Evolutionary conservation across 2,329 filamentous ascomycete species (phyloP).

Genomic region (Aspergillus glaucus): DNA sequence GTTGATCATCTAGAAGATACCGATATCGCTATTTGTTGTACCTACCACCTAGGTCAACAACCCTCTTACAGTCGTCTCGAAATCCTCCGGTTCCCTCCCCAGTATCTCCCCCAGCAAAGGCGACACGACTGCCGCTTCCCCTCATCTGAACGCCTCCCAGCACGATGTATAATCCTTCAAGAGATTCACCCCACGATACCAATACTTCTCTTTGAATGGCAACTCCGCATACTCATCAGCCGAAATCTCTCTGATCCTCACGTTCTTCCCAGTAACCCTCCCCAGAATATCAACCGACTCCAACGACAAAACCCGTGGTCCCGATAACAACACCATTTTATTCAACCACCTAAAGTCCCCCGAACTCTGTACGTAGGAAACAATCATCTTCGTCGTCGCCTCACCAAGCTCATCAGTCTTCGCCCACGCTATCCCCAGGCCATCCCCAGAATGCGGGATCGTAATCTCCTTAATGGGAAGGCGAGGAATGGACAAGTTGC

Average conservation of each 20-base stretch:
- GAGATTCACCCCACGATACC: conserved; percentile 28
- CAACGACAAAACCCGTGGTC: conserved; percentile 25
- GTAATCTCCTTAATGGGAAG: conserved; percentile 27
- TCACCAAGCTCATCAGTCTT: conserved; percentile 51
- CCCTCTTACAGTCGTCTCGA: conserved; percentile 27
- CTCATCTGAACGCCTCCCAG: conserved; percentile 40
- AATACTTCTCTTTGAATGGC: conserved; percentile 33
- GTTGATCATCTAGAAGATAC: background rate
- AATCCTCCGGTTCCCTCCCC: conserved; percentile 39
- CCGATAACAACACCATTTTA: conserved; percentile 28
- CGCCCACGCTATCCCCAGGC: conserved; percentile 46
- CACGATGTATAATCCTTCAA: conserved; percentile 44
- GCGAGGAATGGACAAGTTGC: no score
- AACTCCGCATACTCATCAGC: conserved; percentile 39
- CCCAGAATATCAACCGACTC: conserved; percentile 33
- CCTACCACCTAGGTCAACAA: background rate
- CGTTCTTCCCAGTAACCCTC: conserved; percentile 16
- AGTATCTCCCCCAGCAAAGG: conserved; percentile 34
- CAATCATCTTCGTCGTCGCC: conserved; percentile 45
- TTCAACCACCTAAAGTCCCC: conserved; percentile 24
- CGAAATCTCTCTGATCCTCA: conserved; percentile 31
- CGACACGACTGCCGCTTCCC: conserved; percentile 41
- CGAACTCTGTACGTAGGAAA: conserved; percentile 26
- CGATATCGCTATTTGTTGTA: background rate
- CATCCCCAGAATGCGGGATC: conserved; percentile 43